These are phyloP conservation scores for Vickermania ingenoplastis DNA, from an alignment of 208 protist genomes.

Conservation along the genomic window DNA sequence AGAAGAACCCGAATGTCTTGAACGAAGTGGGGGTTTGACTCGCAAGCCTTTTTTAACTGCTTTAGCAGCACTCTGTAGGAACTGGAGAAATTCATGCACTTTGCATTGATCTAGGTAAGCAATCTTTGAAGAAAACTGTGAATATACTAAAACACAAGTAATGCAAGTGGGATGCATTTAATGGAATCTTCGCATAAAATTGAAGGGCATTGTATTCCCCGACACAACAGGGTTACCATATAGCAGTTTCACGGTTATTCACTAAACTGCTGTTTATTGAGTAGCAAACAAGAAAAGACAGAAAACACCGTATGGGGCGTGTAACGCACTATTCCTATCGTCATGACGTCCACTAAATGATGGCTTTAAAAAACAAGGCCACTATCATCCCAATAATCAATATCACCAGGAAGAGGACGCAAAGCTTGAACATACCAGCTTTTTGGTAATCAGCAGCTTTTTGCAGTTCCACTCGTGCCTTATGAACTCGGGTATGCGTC, in stretches of 20 bases:
- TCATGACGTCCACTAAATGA: too few relatives aligned
- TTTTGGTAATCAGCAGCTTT: constrained; percentile 87
- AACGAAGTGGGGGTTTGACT: constrained; percentile 42
- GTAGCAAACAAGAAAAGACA: too few relatives aligned
- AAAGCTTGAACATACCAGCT: constrained; percentile 86
- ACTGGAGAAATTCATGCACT: constrained; percentile 32
- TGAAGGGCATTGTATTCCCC: too few relatives aligned
- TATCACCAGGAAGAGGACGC: constrained; percentile 83
- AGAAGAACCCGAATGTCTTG: constrained; percentile 75
- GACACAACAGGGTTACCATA: too few relatives aligned
- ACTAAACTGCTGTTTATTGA: too few relatives aligned
- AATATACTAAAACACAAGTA: not conserved
- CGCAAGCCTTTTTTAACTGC: constrained; percentile 27
- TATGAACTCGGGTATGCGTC: constrained; percentile 75
- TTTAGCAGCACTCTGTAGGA: constrained; percentile 59
- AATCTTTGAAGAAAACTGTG: too few relatives aligned
- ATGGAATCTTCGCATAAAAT: too few relatives aligned
- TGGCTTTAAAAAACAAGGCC: constrained; percentile 79
- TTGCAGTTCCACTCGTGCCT: constrained; percentile 69
- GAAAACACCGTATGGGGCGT: too few relatives aligned
- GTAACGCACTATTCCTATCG: too few relatives aligned
- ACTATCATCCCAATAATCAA: constrained; percentile 83
- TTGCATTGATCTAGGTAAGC: constrained; percentile 1
- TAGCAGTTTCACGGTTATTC: too few relatives aligned
- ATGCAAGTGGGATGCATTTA: not conserved